Conservation (phyloP, 805 yeast genomes). For the Crinitomyces ghanaensis region DNA sequence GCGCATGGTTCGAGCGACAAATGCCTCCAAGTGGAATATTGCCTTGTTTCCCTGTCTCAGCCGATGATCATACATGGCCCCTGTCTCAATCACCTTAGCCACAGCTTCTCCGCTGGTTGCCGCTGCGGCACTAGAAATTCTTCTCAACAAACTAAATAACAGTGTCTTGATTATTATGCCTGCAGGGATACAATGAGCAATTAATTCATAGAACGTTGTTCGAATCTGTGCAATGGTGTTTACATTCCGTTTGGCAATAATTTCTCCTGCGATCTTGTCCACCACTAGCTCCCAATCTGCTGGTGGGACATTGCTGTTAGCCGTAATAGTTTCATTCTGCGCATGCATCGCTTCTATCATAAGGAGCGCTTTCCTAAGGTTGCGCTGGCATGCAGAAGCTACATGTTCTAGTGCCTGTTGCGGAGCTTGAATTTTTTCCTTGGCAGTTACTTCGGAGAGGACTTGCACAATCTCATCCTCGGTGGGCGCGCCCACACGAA, state of each 20-base stretch:
- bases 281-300: conserved; percentile 92
- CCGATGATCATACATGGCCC: conserved; percentile 66
- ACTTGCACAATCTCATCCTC: conserved; percentile 45
- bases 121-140: conserved; percentile 17
- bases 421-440: conserved; percentile 40
- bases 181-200: conserved; percentile 92
- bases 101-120: no score
- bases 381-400: conserved; percentile 48
- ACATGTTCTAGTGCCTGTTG: conserved; percentile 34
- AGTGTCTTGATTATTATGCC: conserved; percentile 60
- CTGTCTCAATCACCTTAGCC: conserved; percentile 38
- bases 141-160: conserved; percentile 25
- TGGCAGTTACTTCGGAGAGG: conserved; percentile 41
- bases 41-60: conserved; percentile 77
- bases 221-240: conserved; percentile 34
- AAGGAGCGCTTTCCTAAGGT: conserved; percentile 65
- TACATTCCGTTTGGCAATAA: conserved; percentile 54
- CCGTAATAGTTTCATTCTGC: conserved; percentile 19
- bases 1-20: conserved; percentile 80
- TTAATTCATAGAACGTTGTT: conserved; percentile 67
- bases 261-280: conserved; percentile 46
- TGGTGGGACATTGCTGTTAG: conserved; percentile 42
- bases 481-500: conserved; percentile 80
- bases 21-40: conserved; percentile 92
- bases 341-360: conserved; percentile 65